Conservation (phyloP, 1,284 basidiomycete species). For the Malassezia arunalokei region DNA sequence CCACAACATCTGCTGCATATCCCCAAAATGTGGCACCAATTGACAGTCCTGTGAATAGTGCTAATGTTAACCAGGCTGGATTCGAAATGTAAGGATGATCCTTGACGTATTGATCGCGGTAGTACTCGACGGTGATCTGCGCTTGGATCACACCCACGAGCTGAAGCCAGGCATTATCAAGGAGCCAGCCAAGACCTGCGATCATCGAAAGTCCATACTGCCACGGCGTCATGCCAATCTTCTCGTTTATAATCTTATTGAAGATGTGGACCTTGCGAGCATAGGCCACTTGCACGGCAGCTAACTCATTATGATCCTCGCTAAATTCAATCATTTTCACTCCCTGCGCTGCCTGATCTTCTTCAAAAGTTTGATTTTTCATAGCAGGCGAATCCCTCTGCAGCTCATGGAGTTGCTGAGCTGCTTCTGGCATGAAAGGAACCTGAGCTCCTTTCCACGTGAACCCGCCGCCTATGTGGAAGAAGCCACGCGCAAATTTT, state of each 20-base stretch:
- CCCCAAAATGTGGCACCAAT: constrained; percentile 37
- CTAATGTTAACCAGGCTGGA: constrained; percentile 28
- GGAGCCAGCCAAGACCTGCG: constrained; percentile 29
- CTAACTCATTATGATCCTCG: not conserved
- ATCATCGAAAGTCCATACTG: constrained; percentile 21
- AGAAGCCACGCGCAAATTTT: too few species aligned
- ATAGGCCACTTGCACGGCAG: constrained; percentile 20
- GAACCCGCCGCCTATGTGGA: too few species aligned
- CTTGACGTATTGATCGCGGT: constrained; percentile 9
- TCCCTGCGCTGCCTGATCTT: not conserved
- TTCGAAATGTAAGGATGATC: not conserved
- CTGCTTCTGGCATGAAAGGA: too few species aligned
- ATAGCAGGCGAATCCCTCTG: too few species aligned
- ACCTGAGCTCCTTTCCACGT: too few species aligned
- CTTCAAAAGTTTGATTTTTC: not conserved
- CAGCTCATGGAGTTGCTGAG: too few species aligned
- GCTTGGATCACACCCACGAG: constrained; percentile 37
- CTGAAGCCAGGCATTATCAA: constrained; percentile 39
- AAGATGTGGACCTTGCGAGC: constrained; percentile 37
- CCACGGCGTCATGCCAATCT: constrained; percentile 39
- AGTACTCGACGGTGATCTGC: constrained; percentile 34
- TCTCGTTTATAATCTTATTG: constrained; percentile 39
- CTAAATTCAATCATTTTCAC: not conserved
- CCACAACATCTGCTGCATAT: constrained; percentile 37
- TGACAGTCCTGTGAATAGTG: constrained; percentile 34